Conservation (phyloP, 2,329 filamentous ascomycete genomes). For the Claviceps humidiphila region DNA sequence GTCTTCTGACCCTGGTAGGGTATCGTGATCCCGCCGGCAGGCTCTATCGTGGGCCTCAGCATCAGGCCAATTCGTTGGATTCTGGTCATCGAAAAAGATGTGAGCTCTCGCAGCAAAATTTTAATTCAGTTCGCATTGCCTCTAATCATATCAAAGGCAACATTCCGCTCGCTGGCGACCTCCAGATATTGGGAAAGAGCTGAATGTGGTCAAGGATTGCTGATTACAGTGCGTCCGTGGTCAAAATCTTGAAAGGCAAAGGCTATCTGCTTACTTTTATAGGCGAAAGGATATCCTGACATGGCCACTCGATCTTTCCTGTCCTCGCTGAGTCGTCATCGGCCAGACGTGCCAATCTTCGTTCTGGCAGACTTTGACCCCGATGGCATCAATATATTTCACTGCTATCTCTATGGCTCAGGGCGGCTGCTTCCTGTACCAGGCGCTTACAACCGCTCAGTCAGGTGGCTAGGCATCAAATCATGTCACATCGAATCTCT, state of each 20-base stretch:
- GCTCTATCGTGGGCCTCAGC: conserved; percentile 35
- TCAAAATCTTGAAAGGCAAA: not conserved
- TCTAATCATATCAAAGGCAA: conserved; percentile 40
- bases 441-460: conserved; percentile 30
- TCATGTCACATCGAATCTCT: conserved; percentile 25
- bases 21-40: conserved; percentile 42
- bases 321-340: conserved; percentile 32
- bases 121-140: not conserved
- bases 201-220: conserved; percentile 41
- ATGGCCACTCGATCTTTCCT: conserved; percentile 56
- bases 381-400: conserved; percentile 60
- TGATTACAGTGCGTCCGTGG: conserved; percentile 46
- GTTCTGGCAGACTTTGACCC: conserved; percentile 65
- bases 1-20: conserved; percentile 31
- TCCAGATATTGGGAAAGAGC: conserved; percentile 40
- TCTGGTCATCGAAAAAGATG: conserved; percentile 70
- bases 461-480: conserved; percentile 53
- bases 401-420: conserved; percentile 63
- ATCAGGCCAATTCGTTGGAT: conserved; percentile 46
- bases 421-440: conserved; percentile 46
- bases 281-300: conserved; percentile 78
- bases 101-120: conserved; percentile 13
- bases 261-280: not conserved
- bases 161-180: conserved; percentile 53
- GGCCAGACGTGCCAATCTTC: conserved; percentile 42